These are phyloP conservation scores for Fraxinus sp. DNA, from an alignment of 305 asterid genomes.

Conservation along the genomic window DNA sequence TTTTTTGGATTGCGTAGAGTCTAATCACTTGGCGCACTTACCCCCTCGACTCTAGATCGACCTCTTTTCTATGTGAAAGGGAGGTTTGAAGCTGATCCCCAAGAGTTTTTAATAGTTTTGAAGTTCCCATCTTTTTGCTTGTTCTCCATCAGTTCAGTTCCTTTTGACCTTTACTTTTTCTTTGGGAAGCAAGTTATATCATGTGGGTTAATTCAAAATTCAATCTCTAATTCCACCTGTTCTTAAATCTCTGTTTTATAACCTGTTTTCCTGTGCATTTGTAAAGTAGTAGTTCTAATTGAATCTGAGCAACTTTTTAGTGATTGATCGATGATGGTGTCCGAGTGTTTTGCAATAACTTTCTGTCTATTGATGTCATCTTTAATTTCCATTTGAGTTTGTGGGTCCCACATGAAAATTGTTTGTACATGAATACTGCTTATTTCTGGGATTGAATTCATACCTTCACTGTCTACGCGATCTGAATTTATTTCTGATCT, in stretches of 20 bases:
- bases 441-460: background rate
- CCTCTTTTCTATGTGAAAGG: background rate
- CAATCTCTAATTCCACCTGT: conserved; percentile 7
- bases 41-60: background rate
- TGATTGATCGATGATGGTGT: background rate
- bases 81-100: background rate
- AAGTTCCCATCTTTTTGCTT: background rate
- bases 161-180: background rate
- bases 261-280: background rate
- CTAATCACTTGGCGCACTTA: background rate
- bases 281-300: background rate
- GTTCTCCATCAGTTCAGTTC: background rate
- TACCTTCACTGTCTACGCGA: background rate
- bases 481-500: background rate
- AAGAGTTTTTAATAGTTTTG: background rate
- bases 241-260: conserved; percentile 18
- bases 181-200: conserved; percentile 1
- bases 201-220: conserved; percentile 13
- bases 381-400: background rate
- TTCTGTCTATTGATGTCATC: background rate
- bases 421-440: background rate
- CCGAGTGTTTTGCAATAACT: background rate
- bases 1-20: background rate
- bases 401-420: background rate
- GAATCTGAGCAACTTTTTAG: background rate